Percentiles rank a stretch among this genome's conserved stretches.
These are phyloP conservation scores for Lactarius trivialis DNA, from an alignment of 768 basidiomycete genomes.

Conservation along the genomic window DNA sequence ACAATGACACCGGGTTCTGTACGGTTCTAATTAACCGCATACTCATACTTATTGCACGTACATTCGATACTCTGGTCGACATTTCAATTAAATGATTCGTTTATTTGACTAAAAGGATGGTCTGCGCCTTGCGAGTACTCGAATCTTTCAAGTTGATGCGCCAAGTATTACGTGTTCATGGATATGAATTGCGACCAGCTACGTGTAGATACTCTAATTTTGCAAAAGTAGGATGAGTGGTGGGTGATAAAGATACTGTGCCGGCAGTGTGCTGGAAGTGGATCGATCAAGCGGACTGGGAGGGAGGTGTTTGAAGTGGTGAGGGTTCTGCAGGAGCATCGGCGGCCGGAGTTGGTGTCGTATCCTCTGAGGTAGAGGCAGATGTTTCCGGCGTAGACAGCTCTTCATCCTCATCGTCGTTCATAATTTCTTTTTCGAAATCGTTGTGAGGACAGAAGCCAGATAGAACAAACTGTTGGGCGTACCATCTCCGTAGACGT, in stretches of 20 bases:
- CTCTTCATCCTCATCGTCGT: slow-evolving; percentile 21
- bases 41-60: slow-evolving; percentile 2
- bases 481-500: slow-evolving; percentile 91
- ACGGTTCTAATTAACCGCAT: background rate
- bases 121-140: background rate
- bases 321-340: background rate
- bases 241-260: slow-evolving; percentile 21
- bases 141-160: background rate
- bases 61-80: slow-evolving; percentile 10
- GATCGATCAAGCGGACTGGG: slow-evolving; percentile 2
- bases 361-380: background rate
- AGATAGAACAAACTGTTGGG: slow-evolving; percentile 10
- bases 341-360: background rate
- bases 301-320: background rate
- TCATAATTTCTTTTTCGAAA: slow-evolving; percentile 18
- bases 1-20: background rate
- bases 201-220: slow-evolving; percentile 21
- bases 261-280: background rate
- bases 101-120: background rate
- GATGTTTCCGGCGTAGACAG: background rate
- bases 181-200: slow-evolving; percentile 11
- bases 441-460: background rate
- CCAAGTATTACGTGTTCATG: background rate
- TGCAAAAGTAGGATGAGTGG: slow-evolving; percentile 20
- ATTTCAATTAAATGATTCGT: slow-evolving; percentile 1